Percentiles rank a stretch among this genome's conserved stretches.
Evolutionary conservation across 805 yeast genomes (phyloP).

Genomic region (Zygosaccharomyces rouxii): DNA sequence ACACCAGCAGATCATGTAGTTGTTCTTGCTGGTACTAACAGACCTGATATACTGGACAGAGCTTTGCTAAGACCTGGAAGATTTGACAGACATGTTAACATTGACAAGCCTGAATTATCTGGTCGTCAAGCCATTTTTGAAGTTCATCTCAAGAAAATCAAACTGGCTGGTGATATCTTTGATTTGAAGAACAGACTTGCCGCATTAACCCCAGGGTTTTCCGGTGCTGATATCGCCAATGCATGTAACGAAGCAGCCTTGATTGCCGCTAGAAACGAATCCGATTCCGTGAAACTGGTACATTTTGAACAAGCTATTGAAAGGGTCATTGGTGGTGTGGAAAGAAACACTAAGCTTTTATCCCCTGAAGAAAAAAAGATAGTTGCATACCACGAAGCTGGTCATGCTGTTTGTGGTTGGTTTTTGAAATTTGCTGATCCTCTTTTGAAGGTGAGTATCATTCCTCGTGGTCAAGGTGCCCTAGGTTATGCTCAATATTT

Average conservation of each 20-base stretch:
- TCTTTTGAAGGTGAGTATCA: slow-evolving; percentile 87
- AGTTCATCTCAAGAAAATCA: slow-evolving; percentile 77
- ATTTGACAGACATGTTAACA: slow-evolving; percentile 87
- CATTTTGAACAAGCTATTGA: slow-evolving; percentile 97
- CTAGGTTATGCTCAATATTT: slow-evolving; percentile 96
- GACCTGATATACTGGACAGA: slow-evolving; percentile 87
- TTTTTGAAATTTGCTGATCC: slow-evolving; percentile 88
- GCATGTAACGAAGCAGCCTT: slow-evolving; percentile 96
- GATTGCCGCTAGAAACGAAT: slow-evolving; percentile 85
- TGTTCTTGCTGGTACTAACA: slow-evolving; percentile 95
- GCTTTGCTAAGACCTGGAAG: slow-evolving; percentile 97
- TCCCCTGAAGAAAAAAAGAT: slow-evolving; percentile 81
- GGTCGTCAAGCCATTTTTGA: slow-evolving; percentile 91
- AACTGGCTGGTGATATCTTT: slow-evolving; percentile 48
- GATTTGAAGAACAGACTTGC: slow-evolving; percentile 80
- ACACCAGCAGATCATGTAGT: slow-evolving; percentile 87
- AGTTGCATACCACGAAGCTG: slow-evolving; percentile 98
- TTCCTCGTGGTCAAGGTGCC: slow-evolving; percentile 96
- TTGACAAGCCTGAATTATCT: slow-evolving; percentile 91
- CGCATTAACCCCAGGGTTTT: slow-evolving; percentile 95
- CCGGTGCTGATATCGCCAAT: slow-evolving; percentile 98
- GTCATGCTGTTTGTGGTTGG: slow-evolving; percentile 99
- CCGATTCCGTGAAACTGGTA: slow-evolving; percentile 58
- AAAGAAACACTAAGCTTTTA: slow-evolving; percentile 78
- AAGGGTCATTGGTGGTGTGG: slow-evolving; percentile 94